phyloP scores from a whole-genome alignment of 2,329 filamentous ascomycete genomes.

The Talaromyces sp. region DNA sequence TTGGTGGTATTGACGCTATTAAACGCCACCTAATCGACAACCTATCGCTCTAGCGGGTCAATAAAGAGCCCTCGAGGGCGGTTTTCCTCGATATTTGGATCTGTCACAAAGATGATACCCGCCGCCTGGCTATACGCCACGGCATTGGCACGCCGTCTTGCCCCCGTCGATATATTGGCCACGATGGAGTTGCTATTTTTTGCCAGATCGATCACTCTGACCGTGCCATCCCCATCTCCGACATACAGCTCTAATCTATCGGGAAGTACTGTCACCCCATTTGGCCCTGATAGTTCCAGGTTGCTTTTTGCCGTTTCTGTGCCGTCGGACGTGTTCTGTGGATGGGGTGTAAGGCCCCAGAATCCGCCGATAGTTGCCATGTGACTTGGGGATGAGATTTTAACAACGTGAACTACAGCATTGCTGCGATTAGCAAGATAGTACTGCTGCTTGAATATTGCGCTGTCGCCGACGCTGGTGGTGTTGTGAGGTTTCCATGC shows the following conservation, averaged over 20 bases:
- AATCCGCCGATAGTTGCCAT: neutral
- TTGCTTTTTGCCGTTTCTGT: neutral
- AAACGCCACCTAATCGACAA: neutral
- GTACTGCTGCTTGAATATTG: neutral
- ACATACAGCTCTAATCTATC: neutral
- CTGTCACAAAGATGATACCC: neutral
- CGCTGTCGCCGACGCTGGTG: neutral
- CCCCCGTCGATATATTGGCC: neutral
- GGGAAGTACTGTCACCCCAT: neutral
- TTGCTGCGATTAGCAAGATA: neutral
- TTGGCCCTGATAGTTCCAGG: neutral
- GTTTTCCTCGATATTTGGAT: neutral
- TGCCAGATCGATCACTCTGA: neutral
- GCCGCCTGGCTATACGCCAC: neutral
- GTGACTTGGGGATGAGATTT: neutral
- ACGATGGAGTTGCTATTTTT: neutral
- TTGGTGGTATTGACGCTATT: neutral
- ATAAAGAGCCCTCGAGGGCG: neutral
- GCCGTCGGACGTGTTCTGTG: neutral
- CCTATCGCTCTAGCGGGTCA: neutral
- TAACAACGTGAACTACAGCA: neutral
- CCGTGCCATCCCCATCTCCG: neutral
- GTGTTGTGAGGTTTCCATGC: constrained; percentile 1
- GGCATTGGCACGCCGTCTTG: neutral
- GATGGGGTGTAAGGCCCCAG: neutral